Percentiles rank a stretch among this genome's conserved stretches.
Evolutionary conservation across 2,329 filamentous ascomycete genomes (phyloP).

Genomic region (Zarea fungicola): DNA sequence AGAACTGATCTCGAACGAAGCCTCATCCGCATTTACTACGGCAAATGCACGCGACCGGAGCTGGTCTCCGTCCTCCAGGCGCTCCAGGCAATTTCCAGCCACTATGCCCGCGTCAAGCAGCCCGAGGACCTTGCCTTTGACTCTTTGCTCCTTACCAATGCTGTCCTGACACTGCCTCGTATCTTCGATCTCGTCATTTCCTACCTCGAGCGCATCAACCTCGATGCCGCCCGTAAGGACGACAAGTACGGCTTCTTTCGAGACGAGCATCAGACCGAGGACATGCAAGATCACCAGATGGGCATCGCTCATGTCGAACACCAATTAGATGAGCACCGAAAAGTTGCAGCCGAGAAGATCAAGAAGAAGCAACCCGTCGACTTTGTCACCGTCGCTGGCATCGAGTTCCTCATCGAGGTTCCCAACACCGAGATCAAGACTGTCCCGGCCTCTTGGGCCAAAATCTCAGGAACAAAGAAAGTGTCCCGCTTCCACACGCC

Average conservation of each 20-base stretch:
- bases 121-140: conserved; percentile 66
- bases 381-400: conserved; percentile 81
- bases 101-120: conserved; percentile 64
- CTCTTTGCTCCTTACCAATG: conserved; percentile 63
- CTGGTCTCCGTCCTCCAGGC: conserved; percentile 80
- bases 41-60: conserved; percentile 87
- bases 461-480: conserved; percentile 92
- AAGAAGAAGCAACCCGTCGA: conserved; percentile 60
- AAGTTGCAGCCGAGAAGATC: conserved; percentile 65
- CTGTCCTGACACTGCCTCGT: conserved; percentile 68
- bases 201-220: conserved; percentile 81
- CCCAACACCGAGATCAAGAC: conserved; percentile 75
- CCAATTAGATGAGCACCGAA: conserved; percentile 73
- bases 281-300: conserved; percentile 81
- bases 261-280: conserved; percentile 80
- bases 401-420: conserved; percentile 93
- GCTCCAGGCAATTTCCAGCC: conserved; percentile 72
- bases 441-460: conserved; percentile 90
- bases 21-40: conserved; percentile 93
- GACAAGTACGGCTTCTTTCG: conserved; percentile 95
- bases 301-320: conserved; percentile 90
- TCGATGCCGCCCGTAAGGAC: conserved; percentile 73
- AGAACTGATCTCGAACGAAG: conserved; percentile 86
- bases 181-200: conserved; percentile 68
- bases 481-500: conserved; percentile 91